Conservation (phyloP, 768 basidiomycete genomes). For the Collybiopsis confluens region DNA sequence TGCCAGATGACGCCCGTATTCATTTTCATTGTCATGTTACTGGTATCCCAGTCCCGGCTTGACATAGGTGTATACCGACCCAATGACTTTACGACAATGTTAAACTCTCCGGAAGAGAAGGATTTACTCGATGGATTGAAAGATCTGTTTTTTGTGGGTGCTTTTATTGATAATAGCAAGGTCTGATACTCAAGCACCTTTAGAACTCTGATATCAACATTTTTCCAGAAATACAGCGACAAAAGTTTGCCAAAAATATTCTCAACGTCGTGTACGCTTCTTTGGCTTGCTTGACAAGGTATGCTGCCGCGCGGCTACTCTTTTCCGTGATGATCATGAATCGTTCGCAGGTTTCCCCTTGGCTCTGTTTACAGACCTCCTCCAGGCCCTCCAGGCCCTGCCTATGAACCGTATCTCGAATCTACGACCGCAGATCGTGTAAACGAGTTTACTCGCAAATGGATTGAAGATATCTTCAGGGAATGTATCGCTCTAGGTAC, state of each 20-base stretch:
- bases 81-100: constrained; percentile 31
- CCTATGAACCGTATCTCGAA: constrained; percentile 36
- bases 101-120: constrained; percentile 39
- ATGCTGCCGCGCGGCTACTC: constrained; percentile 5
- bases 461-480: constrained; percentile 37
- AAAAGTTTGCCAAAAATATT: constrained; percentile 60
- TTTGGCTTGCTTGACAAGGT: constrained; percentile 46
- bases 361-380: constrained; percentile 49
- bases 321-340: not conserved
- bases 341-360: constrained; percentile 31
- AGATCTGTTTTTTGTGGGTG: constrained; percentile 41
- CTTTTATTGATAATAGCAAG: constrained; percentile 23
- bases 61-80: constrained; percentile 51
- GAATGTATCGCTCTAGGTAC: constrained; percentile 42
- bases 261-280: constrained; percentile 60
- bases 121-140: constrained; percentile 41
- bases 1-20: not conserved
- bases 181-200: not conserved
- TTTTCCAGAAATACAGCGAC: constrained; percentile 51
- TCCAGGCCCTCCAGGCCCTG: constrained; percentile 31
- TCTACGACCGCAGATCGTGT: constrained; percentile 38
- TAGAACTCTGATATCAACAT: not conserved
- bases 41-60: constrained; percentile 38
- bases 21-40: not conserved
- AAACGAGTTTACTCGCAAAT: constrained; percentile 40